Conservation (phyloP, 768 basidiomycete genomes). For the Lactarius pseudohatsudake region DNA sequence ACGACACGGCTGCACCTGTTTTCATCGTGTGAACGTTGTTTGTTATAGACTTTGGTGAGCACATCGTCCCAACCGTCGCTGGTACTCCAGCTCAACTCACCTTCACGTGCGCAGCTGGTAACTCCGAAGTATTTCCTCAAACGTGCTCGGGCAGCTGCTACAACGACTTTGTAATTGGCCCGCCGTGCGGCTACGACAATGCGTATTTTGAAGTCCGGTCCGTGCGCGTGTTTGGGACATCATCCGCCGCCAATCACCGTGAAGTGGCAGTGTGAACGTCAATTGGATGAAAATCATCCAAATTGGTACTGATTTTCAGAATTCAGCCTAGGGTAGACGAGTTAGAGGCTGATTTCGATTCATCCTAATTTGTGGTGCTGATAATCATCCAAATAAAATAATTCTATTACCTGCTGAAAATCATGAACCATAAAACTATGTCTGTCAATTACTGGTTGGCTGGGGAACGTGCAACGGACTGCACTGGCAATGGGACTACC, state of each 20-base stretch:
- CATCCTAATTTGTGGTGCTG: no score
- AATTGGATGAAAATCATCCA: no score
- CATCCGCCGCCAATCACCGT: not conserved
- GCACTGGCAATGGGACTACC: not conserved
- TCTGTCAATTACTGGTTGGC: no score
- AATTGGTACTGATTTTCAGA: no score
- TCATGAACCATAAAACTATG: no score
- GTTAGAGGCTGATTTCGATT: no score
- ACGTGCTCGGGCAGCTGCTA: constrained; percentile 24
- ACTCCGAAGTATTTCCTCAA: constrained; percentile 8
- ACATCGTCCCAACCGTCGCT: not conserved
- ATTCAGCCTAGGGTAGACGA: no score
- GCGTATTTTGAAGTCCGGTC: constrained; percentile 45
- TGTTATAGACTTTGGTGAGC: constrained; percentile 12
- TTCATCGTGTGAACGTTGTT: not conserved
- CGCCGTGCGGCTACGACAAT: constrained; percentile 36
- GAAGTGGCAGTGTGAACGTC: no score
- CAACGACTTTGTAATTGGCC: constrained; percentile 40
- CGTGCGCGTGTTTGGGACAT: constrained; percentile 35
- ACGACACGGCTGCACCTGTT: not conserved
- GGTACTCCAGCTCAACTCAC: constrained; percentile 8
- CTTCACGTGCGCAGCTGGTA: constrained; percentile 16
- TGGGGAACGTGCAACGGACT: not conserved
- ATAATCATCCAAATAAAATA: no score
- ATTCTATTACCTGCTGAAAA: no score